phyloP scores from a whole-genome alignment of 192 early-diverging fungal species.

The Spinellus fusiger region DNA sequence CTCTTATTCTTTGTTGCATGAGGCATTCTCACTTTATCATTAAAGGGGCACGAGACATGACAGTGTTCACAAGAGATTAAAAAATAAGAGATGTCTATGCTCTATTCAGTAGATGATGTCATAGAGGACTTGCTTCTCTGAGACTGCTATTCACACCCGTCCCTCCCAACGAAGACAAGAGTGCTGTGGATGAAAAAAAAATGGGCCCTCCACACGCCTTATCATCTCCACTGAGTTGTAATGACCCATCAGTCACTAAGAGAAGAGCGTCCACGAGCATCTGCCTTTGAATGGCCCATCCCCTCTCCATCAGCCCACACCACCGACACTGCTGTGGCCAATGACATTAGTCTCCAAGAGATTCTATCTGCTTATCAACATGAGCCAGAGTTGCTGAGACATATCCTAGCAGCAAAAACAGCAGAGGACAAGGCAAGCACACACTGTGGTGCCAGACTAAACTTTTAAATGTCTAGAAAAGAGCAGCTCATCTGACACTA shows the following conservation, averaged over 20 bases:
- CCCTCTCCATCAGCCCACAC: conserved; percentile 1
- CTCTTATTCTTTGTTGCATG: too few species aligned
- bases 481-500: conserved; percentile 13
- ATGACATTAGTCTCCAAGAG: conserved; percentile 5
- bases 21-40: too few species aligned
- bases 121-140: too few species aligned
- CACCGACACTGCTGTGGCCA: background rate
- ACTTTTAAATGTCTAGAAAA: conserved; percentile 7
- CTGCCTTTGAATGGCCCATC: conserved; percentile 18
- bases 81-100: too few species aligned
- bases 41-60: too few species aligned
- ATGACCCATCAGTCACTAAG: background rate
- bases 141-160: too few species aligned
- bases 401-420: conserved; percentile 12
- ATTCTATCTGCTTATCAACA: conserved; percentile 9
- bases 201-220: too few species aligned
- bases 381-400: conserved; percentile 13
- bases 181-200: too few species aligned
- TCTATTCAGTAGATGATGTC: too few species aligned
- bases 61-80: too few species aligned
- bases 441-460: background rate
- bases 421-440: conserved; percentile 12
- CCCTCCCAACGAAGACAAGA: too few species aligned
- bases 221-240: too few species aligned
- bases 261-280: background rate